phyloP scores from a whole-genome alignment of 2,329 filamentous ascomycete genomes.

The Trichoderma sp. region DNA sequence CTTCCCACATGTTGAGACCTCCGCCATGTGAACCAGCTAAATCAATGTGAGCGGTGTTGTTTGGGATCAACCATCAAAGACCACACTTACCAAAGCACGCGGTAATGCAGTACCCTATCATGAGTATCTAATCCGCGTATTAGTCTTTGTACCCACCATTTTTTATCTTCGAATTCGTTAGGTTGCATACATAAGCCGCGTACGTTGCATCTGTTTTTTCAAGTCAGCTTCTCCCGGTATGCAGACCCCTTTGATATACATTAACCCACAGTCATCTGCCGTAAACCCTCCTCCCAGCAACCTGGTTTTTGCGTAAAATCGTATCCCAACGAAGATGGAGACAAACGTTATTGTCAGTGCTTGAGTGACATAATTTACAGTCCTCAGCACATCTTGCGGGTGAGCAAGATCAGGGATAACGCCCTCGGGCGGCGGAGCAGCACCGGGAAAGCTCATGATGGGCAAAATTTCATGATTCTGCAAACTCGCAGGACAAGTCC shows the following conservation, averaged over 20 bases:
- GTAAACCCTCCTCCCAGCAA: slow-evolving; percentile 30
- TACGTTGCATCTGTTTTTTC: slow-evolving; percentile 32
- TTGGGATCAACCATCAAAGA: background rate
- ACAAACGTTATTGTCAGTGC: slow-evolving; percentile 37
- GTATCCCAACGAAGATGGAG: slow-evolving; percentile 35
- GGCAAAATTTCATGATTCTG: slow-evolving; percentile 10
- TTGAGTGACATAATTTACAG: slow-evolving; percentile 37
- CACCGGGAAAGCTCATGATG: slow-evolving; percentile 32
- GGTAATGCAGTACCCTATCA: slow-evolving; percentile 38
- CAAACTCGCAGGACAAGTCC: background rate
- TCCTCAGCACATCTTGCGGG: slow-evolving; percentile 37
- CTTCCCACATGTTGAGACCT: slow-evolving; percentile 43
- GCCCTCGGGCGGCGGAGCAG: slow-evolving; percentile 36
- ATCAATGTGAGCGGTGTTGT: background rate
- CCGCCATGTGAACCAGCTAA: slow-evolving; percentile 41
- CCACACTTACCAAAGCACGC: slow-evolving; percentile 33
- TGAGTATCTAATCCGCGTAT: slow-evolving; percentile 33
- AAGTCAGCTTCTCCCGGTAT: slow-evolving; percentile 1
- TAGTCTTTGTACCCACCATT: background rate
- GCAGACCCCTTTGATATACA: too few species aligned
- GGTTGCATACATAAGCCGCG: slow-evolving; percentile 30
- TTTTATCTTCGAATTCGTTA: background rate
- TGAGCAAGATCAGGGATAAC: slow-evolving; percentile 35
- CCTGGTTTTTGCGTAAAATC: slow-evolving; percentile 36
- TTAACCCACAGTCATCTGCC: slow-evolving; percentile 38